These are phyloP conservation scores for Anethum foeniculum DNA, from an alignment of 140 eudicot species.

Conservation along the genomic window DNA sequence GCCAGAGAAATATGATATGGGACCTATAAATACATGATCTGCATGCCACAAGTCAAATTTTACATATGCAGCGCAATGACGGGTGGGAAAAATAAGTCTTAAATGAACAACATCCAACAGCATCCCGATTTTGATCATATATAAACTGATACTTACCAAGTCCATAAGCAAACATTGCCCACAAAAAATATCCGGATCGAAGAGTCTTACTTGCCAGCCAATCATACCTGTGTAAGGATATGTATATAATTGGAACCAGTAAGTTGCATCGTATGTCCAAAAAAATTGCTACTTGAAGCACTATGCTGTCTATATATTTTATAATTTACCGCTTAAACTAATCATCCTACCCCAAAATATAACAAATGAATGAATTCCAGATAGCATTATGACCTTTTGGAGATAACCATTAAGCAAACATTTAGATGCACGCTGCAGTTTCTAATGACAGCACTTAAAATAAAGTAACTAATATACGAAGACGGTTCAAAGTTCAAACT, in stretches of 20 bases:
- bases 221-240: constrained; percentile 45
- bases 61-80: background rate
- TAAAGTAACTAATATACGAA: too few species aligned
- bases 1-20: background rate
- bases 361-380: background rate
- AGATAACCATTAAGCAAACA: background rate
- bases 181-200: constrained; percentile 75
- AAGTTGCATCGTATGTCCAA: background rate
- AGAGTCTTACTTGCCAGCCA: constrained; percentile 75
- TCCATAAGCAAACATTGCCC: constrained; percentile 88
- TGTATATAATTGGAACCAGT: background rate
- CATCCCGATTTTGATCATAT: background rate
- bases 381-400: background rate
- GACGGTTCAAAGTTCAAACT: background rate
- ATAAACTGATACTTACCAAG: constrained; percentile 26
- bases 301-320: background rate
- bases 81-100: background rate
- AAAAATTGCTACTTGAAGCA: background rate
- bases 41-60: background rate
- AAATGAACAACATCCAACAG: background rate
- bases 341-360: background rate
- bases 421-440: background rate
- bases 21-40: background rate
- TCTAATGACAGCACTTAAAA: background rate
- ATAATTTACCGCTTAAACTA: background rate